These are phyloP conservation scores for Rhodotorula sp. DNA, from an alignment of 1,284 basidiomycete genomes.

Conservation along the genomic window DNA sequence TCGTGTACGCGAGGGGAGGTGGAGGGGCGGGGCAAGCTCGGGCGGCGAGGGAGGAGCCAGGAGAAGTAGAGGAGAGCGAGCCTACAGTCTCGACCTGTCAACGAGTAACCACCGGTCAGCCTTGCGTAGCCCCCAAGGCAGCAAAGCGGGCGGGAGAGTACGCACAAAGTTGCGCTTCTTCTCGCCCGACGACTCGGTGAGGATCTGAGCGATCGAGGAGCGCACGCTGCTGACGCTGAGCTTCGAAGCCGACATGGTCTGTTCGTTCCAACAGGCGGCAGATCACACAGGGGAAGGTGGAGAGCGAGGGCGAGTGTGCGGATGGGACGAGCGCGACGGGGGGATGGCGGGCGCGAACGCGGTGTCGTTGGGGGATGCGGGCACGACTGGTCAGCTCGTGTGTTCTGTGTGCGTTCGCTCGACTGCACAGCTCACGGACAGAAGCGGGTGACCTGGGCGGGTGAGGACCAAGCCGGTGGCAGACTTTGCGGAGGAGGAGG, in stretches of 20 bases:
- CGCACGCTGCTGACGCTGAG: slow-evolving; percentile 95
- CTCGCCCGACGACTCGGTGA: slow-evolving; percentile 69
- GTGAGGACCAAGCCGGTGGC: not conserved
- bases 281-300: not conserved
- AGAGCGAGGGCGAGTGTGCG: not conserved
- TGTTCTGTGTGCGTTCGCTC: no score
- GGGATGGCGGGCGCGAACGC: not conserved
- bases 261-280: not conserved
- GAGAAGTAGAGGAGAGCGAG: slow-evolving; percentile 2
- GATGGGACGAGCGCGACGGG: not conserved
- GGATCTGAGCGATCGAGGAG: slow-evolving; percentile 63
- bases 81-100: slow-evolving; percentile 3
- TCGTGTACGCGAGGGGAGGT: no score
- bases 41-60: no score
- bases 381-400: not conserved
- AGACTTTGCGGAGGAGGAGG: slow-evolving; percentile 1
- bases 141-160: slow-evolving; percentile 56
- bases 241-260: slow-evolving; percentile 24
- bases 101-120: no score
- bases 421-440: no score
- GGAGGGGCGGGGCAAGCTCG: not conserved
- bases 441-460: no score
- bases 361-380: not conserved
- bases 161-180: slow-evolving; percentile 85
- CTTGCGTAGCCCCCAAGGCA: no score